Conservation (phyloP, 192 early-diverging fungal genomes). For the Lunasporangiospora selenospora region DNA sequence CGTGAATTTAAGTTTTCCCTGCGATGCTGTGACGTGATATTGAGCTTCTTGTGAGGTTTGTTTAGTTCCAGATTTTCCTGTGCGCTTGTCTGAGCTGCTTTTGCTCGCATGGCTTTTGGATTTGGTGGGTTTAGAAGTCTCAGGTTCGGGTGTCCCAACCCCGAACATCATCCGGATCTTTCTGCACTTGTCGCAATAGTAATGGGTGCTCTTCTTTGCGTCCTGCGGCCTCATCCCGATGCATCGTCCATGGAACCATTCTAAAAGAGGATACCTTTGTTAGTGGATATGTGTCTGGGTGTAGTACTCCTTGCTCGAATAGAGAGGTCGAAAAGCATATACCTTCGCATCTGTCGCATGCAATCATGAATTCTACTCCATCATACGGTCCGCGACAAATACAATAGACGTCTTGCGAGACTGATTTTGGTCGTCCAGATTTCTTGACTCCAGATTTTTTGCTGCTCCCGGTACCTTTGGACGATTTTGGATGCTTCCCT, state of each 20-base stretch:
- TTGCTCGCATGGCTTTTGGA: constrained; percentile 3
- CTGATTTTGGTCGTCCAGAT: constrained; percentile 32
- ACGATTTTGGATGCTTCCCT: too few species aligned
- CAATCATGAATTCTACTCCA: constrained; percentile 64
- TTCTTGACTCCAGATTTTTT: constrained; percentile 20
- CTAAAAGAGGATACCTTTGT: too few species aligned
- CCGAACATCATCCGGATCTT: constrained; percentile 36
- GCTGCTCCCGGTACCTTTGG: constrained; percentile 7
- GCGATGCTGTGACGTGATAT: too few species aligned
- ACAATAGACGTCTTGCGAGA: constrained; percentile 52
- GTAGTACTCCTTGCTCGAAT: neutral
- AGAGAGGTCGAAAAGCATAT: too few species aligned
- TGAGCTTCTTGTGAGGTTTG: too few species aligned
- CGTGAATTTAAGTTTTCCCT: too few species aligned
- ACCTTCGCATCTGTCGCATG: constrained; percentile 62
- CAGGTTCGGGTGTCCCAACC: constrained; percentile 1
- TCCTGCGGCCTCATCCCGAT: constrained; percentile 54
- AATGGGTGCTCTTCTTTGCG: constrained; percentile 38
- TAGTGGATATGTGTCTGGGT: too few species aligned
- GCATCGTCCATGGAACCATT: constrained; percentile 66
- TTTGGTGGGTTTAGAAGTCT: constrained; percentile 1
- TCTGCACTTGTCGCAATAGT: constrained; percentile 34
- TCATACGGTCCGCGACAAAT: constrained; percentile 59
- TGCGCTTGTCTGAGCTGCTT: constrained; percentile 9
- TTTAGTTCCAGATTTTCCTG: constrained; percentile 1